phyloP scores from a whole-genome alignment of 192 early-diverging fungal genomes.

The Entomortierella lignicola region DNA sequence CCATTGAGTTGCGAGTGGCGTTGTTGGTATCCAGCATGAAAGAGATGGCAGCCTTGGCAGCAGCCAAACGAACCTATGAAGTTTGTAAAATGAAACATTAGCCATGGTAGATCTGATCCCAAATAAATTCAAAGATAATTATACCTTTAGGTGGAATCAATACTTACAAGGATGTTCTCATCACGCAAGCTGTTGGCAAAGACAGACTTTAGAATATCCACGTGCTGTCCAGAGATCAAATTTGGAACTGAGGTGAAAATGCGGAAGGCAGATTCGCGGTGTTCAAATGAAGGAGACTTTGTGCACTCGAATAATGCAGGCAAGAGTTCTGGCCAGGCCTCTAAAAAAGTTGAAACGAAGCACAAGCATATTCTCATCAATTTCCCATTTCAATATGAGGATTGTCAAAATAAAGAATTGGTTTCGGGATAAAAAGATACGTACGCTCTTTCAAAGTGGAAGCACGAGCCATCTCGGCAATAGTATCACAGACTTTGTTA shows the following conservation, averaged over 20 bases:
- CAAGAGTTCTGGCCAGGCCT: slow-evolving; percentile 85
- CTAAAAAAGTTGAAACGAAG: slow-evolving; percentile 40
- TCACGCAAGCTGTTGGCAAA: slow-evolving; percentile 82
- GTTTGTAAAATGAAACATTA: neutral
- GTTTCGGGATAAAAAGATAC: slow-evolving; percentile 21
- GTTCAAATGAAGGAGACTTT: slow-evolving; percentile 77
- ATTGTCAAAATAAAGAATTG: neutral
- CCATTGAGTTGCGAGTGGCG: slow-evolving; percentile 64
- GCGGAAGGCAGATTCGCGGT: slow-evolving; percentile 90
- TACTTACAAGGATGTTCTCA: slow-evolving; percentile 63
- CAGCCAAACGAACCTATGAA: slow-evolving; percentile 76
- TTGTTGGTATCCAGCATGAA: slow-evolving; percentile 80
- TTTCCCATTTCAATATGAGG: no score
- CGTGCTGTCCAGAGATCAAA: slow-evolving; percentile 79
- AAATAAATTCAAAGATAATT: neutral
- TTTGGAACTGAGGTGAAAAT: slow-evolving; percentile 88
- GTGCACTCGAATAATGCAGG: slow-evolving; percentile 84
- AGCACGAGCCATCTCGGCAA: slow-evolving; percentile 87
- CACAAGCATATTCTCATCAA: neutral
- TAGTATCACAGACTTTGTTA: slow-evolving; percentile 95
- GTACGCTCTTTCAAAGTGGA: slow-evolving; percentile 61
- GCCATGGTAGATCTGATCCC: slow-evolving; percentile 11
- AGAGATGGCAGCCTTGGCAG: slow-evolving; percentile 79
- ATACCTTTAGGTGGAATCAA: neutral
- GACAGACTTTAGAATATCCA: slow-evolving; percentile 74